Percentiles rank a stretch among this genome's conserved stretches.
Conservation (phyloP, 495 filamentous ascomycete genomes). For the Penicillium nucicola region DNA sequence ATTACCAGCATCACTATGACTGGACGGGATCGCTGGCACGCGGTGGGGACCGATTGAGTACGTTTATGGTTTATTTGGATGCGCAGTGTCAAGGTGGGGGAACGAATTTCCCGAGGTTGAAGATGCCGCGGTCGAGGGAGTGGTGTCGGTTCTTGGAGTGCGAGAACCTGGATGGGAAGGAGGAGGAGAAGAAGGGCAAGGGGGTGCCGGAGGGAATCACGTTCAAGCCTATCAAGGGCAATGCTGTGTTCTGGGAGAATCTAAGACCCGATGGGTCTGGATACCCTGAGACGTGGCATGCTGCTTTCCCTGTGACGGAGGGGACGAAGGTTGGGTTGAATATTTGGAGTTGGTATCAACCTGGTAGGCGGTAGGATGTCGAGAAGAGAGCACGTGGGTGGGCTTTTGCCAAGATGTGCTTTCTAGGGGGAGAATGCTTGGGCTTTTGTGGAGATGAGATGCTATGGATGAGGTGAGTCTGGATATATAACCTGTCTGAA, state of each 20-base stretch:
- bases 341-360: constrained; percentile 62
- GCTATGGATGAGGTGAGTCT: not conserved
- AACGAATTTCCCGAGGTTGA: constrained; percentile 56
- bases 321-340: constrained; percentile 80
- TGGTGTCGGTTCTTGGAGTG: constrained; percentile 65
- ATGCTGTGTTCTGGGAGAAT: constrained; percentile 78
- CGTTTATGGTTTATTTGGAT: constrained; percentile 63
- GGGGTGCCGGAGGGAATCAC: constrained; percentile 51
- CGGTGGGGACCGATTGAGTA: constrained; percentile 47
- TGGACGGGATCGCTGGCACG: constrained; percentile 45
- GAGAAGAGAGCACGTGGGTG: not conserved
- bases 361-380: constrained; percentile 9
- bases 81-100: constrained; percentile 59
- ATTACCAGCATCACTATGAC: constrained; percentile 60
- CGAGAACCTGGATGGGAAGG: constrained; percentile 25
- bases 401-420: not conserved
- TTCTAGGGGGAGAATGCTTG: not conserved
- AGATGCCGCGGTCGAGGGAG: constrained; percentile 31
- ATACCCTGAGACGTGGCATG: constrained; percentile 66
- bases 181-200: not conserved
- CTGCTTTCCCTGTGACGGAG: constrained; percentile 61
- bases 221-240: constrained; percentile 64
- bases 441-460: not conserved
- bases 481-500: not conserved
- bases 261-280: constrained; percentile 58